These are phyloP conservation scores for Citrullus amarus DNA, from an alignment of 306 rosid species.

Conservation along the genomic window DNA sequence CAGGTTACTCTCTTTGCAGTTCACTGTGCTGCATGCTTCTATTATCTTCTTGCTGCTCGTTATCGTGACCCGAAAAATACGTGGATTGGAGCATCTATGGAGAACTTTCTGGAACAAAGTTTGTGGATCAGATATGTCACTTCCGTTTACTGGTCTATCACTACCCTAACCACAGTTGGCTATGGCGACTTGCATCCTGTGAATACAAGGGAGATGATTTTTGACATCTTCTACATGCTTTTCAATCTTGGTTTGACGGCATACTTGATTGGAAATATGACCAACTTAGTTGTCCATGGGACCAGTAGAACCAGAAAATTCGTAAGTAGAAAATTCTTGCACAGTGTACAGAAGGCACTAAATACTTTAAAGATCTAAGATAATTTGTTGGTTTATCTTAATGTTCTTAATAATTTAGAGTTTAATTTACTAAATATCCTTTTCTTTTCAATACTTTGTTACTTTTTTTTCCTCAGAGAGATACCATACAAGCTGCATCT, in stretches of 20 bases:
- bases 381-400: not conserved
- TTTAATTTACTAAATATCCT: not conserved
- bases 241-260: constrained; percentile 86
- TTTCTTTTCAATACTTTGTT: not conserved
- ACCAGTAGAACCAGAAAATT: constrained; percentile 80
- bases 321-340: constrained; percentile 36
- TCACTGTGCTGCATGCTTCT: constrained; percentile 83
- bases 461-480: constrained; percentile 36
- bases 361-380: not conserved
- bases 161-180: constrained; percentile 85
- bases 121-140: constrained; percentile 72
- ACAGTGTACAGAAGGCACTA: not conserved
- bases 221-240: constrained; percentile 78
- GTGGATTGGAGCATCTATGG: constrained; percentile 57
- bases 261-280: constrained; percentile 94
- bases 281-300: constrained; percentile 88
- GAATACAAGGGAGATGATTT: constrained; percentile 74
- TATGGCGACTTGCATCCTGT: constrained; percentile 92
- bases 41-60: constrained; percentile 72
- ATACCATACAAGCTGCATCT: constrained; percentile 92
- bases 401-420: not conserved
- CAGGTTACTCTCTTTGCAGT: constrained; percentile 87
- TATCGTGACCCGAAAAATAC: constrained; percentile 51
- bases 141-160: constrained; percentile 80
- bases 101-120: constrained; percentile 30